These are phyloP conservation scores for Discostella stelligeroides DNA, from an alignment of 108 stramenopile genomes.

Conservation along the genomic window DNA sequence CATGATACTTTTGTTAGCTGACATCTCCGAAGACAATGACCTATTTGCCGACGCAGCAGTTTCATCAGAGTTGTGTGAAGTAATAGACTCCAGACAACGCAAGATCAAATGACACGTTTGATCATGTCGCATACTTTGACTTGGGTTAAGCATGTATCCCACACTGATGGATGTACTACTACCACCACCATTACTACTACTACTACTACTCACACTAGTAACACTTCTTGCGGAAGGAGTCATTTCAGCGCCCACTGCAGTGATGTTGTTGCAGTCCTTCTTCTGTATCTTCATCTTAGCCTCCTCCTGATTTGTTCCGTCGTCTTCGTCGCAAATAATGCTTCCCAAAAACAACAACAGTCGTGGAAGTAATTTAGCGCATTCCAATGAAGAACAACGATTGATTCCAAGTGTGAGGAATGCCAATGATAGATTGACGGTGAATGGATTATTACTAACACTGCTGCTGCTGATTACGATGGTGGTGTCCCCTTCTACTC, in stretches of 20 bases:
- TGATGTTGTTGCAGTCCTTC: too few species aligned
- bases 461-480: conserved; percentile 3
- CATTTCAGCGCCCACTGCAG: too few species aligned
- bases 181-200: too few species aligned
- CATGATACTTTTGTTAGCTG: background rate
- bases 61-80: background rate
- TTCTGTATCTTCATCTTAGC: background rate
- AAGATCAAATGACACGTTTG: conserved; percentile 74
- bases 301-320: too few species aligned
- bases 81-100: conserved; percentile 54
- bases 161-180: conserved; percentile 1
- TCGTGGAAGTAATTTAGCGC: conserved; percentile 53
- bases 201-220: too few species aligned
- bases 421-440: conserved; percentile 69
- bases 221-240: too few species aligned
- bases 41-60: background rate
- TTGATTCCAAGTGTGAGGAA: conserved; percentile 77
- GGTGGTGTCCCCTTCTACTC: too few species aligned
- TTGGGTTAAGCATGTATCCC: conserved; percentile 21
- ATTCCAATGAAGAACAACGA: conserved; percentile 47
- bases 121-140: conserved; percentile 54
- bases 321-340: conserved; percentile 17
- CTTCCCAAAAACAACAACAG: conserved; percentile 51
- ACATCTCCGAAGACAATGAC: background rate
- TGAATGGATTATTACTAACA: conserved; percentile 61